Conservation (phyloP, 2,329 filamentous ascomycete species). For the Colletotrichum navitas region DNA sequence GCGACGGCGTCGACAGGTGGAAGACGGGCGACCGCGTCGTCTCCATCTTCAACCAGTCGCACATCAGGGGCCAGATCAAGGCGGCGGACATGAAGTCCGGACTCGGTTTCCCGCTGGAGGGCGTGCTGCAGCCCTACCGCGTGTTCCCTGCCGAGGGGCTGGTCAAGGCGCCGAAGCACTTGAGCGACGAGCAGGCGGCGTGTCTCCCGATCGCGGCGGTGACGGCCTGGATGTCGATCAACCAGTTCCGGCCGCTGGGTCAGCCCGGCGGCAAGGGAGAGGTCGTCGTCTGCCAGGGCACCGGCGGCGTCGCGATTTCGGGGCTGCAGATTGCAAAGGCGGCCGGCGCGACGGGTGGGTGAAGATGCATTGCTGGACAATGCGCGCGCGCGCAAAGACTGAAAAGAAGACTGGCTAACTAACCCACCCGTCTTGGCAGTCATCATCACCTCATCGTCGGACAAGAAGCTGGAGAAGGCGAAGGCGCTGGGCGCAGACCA, state of each 20-base stretch:
- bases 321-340: slow-evolving; percentile 68
- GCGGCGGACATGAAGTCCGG: slow-evolving; percentile 67
- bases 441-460: slow-evolving; percentile 67
- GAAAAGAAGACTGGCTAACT: slow-evolving; percentile 43
- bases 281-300: slow-evolving; percentile 66
- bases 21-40: slow-evolving; percentile 74
- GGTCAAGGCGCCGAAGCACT: slow-evolving; percentile 67
- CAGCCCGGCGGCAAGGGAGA: slow-evolving; percentile 60
- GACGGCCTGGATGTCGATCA: slow-evolving; percentile 76
- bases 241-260: slow-evolving; percentile 68
- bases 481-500: slow-evolving; percentile 64
- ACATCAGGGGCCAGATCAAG: slow-evolving; percentile 70
- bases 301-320: slow-evolving; percentile 64
- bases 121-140: slow-evolving; percentile 70
- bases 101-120: slow-evolving; percentile 70
- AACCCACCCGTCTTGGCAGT: slow-evolving; percentile 58
- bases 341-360: slow-evolving; percentile 61
- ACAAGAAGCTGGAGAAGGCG: slow-evolving; percentile 62
- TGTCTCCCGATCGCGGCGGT: slow-evolving; percentile 72
- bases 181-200: slow-evolving; percentile 70
- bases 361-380: not conserved
- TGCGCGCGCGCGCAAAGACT: not conserved
- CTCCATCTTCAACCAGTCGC: slow-evolving; percentile 71
- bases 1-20: slow-evolving; percentile 57
- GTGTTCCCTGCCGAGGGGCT: slow-evolving; percentile 69